Base-by-base conservation (phyloP, 768 basidiomycete species). In the Kwoniella mangroviensis region DNA sequence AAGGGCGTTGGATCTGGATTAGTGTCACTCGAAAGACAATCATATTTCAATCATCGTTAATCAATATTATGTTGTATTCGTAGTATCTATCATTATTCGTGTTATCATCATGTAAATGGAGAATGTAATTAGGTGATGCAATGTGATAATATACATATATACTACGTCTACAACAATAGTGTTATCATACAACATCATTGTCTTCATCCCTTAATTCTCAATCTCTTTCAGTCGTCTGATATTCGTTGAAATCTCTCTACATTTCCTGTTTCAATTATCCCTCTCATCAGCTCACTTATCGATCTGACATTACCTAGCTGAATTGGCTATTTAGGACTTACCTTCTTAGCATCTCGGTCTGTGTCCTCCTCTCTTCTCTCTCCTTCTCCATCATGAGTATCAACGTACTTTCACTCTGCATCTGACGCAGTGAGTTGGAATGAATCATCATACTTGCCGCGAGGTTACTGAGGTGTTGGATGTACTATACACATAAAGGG, bases 381-480 rank as follows among this genome's bases (percentile, higher is more conserved):
- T 78, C 76, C 65, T 71, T 72, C 65, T 80, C 76, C 75, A 80
- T 74, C 13, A 80, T 66, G 55, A 80, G 40, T 12, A 78, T 74
- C 26, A 80, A 58, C 34, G 79, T 80, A 22, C 73, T 61, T 52
- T 80, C 79, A 21, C 76, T 76, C 57, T 80, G 79, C 7, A 76
- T 63, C 19, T 69, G 57, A 3, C 79, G 63, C 0, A 75, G 66
- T 67, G 78, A 73, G 54, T 80, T 80, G 3, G 73, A 73, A 19
- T 72, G 24, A 0, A 80, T 72, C 79, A 80, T 80, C 75, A 80
- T 78, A 2, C 62, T 76, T 3, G 79, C 79, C 6, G 77, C 67
- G 4, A 80, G 61, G 62, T 80, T 80, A 1, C 74, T 72, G 15
- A 80, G 28, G 58, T 80, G 79, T 67, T 80, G 79, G 10, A 80